A percentile compares a stretch with the other conserved stretches of the same genome.
phyloP scores from a whole-genome alignment of 2,329 filamentous ascomycete species.

The Dactylellina parvicollis region DNA sequence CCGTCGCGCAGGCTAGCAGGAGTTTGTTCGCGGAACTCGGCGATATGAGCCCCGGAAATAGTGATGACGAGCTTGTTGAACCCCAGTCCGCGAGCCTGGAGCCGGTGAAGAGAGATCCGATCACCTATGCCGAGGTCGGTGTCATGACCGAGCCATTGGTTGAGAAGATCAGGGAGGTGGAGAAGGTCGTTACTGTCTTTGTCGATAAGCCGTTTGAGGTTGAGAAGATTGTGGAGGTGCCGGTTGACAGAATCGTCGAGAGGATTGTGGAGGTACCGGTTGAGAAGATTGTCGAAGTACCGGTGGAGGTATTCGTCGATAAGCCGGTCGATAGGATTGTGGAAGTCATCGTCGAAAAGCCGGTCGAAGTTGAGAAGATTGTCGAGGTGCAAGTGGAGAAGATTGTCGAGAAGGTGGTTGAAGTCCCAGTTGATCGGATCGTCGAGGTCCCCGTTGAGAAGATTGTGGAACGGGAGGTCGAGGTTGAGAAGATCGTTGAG shows the following conservation, averaged over 20 bases:
- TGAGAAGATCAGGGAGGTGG: slow-evolving; percentile 41
- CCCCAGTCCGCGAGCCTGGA: slow-evolving; percentile 45
- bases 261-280: slow-evolving; percentile 3
- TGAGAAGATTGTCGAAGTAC: slow-evolving; percentile 33
- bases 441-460: slow-evolving; percentile 44
- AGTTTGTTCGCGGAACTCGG: slow-evolving; percentile 92
- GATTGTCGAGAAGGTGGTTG: slow-evolving; percentile 41
- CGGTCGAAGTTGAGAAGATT: slow-evolving; percentile 26
- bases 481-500: slow-evolving; percentile 48
- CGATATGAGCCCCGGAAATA: slow-evolving; percentile 72
- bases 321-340: slow-evolving; percentile 26
- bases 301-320: slow-evolving; percentile 38
- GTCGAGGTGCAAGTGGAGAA: slow-evolving; percentile 41
- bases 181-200: slow-evolving; percentile 38
- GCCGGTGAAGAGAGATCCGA: slow-evolving; percentile 37
- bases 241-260: slow-evolving; percentile 49
- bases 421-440: slow-evolving; percentile 38
- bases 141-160: slow-evolving; percentile 46
- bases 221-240: slow-evolving; percentile 35
- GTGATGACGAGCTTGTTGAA: slow-evolving; percentile 70
- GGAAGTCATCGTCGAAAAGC: slow-evolving; percentile 22
- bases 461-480: slow-evolving; percentile 33
- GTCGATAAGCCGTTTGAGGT: slow-evolving; percentile 36
- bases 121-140: slow-evolving; percentile 30
- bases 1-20: slow-evolving; percentile 62